A percentile compares a stretch with the other conserved stretches of the same genome.
Conservation (phyloP, 208 protist genomes). For the Wallacemonas sp. region DNA sequence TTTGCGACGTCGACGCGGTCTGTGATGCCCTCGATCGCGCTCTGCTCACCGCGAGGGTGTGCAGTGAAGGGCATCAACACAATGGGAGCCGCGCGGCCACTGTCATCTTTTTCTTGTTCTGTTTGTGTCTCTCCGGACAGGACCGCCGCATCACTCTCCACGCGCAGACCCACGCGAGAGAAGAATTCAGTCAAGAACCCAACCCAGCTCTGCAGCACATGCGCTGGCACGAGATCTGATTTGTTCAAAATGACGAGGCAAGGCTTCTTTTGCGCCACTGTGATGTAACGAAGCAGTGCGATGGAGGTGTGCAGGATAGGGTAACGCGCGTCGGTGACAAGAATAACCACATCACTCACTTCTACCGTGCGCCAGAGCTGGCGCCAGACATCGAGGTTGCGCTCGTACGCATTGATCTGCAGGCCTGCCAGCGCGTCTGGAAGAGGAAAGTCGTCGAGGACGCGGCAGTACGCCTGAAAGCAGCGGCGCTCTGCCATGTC, state of each 20-base stretch:
- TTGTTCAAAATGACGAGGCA: constrained; percentile 97
- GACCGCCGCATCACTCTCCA: constrained; percentile 12
- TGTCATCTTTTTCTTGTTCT: too few species aligned
- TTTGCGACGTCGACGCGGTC: constrained; percentile 20
- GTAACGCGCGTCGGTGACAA: constrained; percentile 95
- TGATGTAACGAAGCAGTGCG: constrained; percentile 92
- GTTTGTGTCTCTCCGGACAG: not conserved
- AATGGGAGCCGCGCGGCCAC: constrained; percentile 34
- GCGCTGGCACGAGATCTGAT: constrained; percentile 79
- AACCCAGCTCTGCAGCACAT: constrained; percentile 65
- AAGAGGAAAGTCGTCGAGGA: constrained; percentile 51
- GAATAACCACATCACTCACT: constrained; percentile 92
- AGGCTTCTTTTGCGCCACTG: constrained; percentile 74
- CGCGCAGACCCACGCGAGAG: constrained; percentile 36
- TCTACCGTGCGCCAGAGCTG: constrained; percentile 98
- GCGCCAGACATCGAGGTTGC: constrained; percentile 98
- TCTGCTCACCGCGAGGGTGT: constrained; percentile 57
- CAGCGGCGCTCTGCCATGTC: constrained; percentile 33
- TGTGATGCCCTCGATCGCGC: constrained; percentile 34
- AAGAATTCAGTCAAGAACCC: constrained; percentile 70
- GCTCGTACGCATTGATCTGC: constrained; percentile 93
- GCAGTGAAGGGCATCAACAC: constrained; percentile 78
- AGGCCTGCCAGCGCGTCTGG: constrained; percentile 20
- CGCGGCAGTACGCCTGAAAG: constrained; percentile 47
- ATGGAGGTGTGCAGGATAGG: constrained; percentile 95